Percentiles rank a stretch among this genome's conserved stretches.
Conservation (phyloP, 2,329 filamentous ascomycete genomes). For the Malbranchea zuffiana region DNA sequence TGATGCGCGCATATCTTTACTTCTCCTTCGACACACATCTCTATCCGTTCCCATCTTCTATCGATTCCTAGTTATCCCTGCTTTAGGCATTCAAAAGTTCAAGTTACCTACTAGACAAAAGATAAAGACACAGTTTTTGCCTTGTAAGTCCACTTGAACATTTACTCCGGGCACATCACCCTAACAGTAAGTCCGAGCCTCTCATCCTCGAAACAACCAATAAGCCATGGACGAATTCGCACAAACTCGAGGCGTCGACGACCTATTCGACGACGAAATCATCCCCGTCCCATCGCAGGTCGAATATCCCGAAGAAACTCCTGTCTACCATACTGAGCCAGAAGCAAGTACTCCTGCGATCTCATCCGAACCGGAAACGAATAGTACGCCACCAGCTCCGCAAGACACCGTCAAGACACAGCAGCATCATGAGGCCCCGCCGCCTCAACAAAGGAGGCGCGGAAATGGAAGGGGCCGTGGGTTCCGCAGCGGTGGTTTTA, state of each 20-base stretch:
- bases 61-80: too few relatives aligned
- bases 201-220: neutral
- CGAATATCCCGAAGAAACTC: conserved; percentile 8
- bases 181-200: too few relatives aligned
- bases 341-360: conserved; percentile 15
- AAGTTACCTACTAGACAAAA: too few relatives aligned
- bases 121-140: too few relatives aligned
- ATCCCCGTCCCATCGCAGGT: conserved; percentile 32
- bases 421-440: conserved; percentile 1
- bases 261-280: conserved; percentile 43
- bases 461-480: conserved; percentile 6
- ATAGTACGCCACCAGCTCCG: neutral
- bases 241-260: conserved; percentile 40
- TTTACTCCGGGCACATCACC: too few relatives aligned
- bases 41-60: too few relatives aligned
- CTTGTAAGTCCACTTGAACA: too few relatives aligned
- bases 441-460: conserved; percentile 1
- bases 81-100: too few relatives aligned
- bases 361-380: neutral
- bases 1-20: too few relatives aligned
- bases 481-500: conserved; percentile 2
- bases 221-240: conserved; percentile 38
- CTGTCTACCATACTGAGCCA: neutral
- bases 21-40: too few relatives aligned
- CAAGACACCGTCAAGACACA: conserved; percentile 5